These are phyloP conservation scores for Microascus cirrosus DNA, from an alignment of 2,329 filamentous ascomycete genomes.

Conservation along the genomic window DNA sequence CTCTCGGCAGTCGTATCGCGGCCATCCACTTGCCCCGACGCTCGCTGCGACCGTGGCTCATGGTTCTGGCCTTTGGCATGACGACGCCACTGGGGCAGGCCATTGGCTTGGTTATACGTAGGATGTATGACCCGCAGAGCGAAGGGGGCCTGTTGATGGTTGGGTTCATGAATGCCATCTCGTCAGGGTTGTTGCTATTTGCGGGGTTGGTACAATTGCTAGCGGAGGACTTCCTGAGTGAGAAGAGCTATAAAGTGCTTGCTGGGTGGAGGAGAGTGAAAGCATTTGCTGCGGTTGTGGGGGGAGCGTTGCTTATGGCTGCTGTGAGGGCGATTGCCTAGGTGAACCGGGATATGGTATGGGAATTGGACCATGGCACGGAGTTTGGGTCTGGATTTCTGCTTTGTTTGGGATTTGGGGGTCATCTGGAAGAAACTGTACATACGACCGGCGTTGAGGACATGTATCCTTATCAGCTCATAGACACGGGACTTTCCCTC, in stretches of 20 bases:
- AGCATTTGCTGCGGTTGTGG: conserved; percentile 52
- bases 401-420: neutral
- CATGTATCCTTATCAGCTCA: neutral
- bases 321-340: conserved; percentile 63
- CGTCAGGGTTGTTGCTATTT: conserved; percentile 68
- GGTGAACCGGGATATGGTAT: conserved; percentile 3
- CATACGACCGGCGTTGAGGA: neutral
- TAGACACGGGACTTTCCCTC: neutral
- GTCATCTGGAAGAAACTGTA: neutral
- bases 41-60: conserved; percentile 70
- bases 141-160: conserved; percentile 70
- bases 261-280: conserved; percentile 49
- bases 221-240: conserved; percentile 71
- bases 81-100: conserved; percentile 78
- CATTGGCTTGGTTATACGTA: conserved; percentile 67
- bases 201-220: conserved; percentile 76
- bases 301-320: conserved; percentile 58
- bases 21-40: conserved; percentile 66
- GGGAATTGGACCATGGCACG: neutral
- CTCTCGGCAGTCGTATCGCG: conserved; percentile 74
- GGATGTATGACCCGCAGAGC: conserved; percentile 68
- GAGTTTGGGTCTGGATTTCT: neutral
- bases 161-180: conserved; percentile 80
- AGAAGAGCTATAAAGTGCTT: conserved; percentile 60
- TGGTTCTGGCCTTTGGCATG: conserved; percentile 65